phyloP scores from a whole-genome alignment of 805 yeast genomes.

The Yarrowia sp. region DNA sequence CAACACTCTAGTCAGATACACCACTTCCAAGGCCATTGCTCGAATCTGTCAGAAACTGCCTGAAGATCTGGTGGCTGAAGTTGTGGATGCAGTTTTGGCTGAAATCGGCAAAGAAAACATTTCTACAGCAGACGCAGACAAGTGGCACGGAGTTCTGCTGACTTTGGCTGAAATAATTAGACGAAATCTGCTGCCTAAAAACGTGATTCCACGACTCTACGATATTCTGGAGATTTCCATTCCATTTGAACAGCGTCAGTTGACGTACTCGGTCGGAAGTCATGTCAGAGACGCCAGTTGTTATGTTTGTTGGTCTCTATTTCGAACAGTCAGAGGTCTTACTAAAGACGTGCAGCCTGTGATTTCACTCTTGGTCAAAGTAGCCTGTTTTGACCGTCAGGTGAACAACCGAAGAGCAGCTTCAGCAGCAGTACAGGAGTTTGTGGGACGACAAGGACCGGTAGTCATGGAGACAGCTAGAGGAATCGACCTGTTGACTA shows the following conservation, averaged over 20 bases:
- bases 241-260: constrained; percentile 55
- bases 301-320: constrained; percentile 77
- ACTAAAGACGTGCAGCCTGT: constrained; percentile 29
- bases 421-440: constrained; percentile 82
- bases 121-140: constrained; percentile 30
- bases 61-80: constrained; percentile 34
- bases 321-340: constrained; percentile 41
- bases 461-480: constrained; percentile 35
- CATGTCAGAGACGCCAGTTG: constrained; percentile 83
- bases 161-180: constrained; percentile 51
- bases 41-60: constrained; percentile 41
- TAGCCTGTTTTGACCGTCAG: constrained; percentile 69
- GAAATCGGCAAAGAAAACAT: constrained; percentile 30
- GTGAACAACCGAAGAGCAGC: constrained; percentile 74
- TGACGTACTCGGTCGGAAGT: constrained; percentile 54
- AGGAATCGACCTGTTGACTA: constrained; percentile 49
- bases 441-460: constrained; percentile 69
- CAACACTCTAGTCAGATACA: constrained; percentile 48
- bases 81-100: constrained; percentile 37
- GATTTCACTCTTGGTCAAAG: constrained; percentile 45
- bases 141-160: constrained; percentile 58
- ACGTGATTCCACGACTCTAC: constrained; percentile 26
- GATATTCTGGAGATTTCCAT: constrained; percentile 46
- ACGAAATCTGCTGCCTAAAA: constrained; percentile 29
- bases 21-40: constrained; percentile 64